Conservation (phyloP, 192 early-diverging fungal species). For the Coemansia sp. region DNA sequence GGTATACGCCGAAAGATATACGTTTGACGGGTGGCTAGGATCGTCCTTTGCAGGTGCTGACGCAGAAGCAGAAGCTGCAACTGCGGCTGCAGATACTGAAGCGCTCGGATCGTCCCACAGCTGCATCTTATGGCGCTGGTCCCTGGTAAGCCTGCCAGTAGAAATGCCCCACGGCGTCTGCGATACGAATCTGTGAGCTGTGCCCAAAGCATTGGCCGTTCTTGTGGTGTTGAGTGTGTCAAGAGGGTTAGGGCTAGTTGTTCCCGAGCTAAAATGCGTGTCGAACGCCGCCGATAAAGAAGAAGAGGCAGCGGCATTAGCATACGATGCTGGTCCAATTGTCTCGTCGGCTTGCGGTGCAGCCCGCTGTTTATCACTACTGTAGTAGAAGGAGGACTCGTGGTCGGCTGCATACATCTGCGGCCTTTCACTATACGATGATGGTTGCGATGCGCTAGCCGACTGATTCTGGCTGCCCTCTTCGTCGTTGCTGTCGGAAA, state of each 20-base stretch:
- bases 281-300: background rate
- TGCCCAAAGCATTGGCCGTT: slow-evolving; percentile 29
- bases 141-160: slow-evolving; percentile 43
- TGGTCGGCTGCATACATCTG: background rate
- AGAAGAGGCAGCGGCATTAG: background rate
- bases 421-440: background rate
- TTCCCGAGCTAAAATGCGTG: slow-evolving; percentile 33
- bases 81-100: background rate
- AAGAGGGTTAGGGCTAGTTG: slow-evolving; percentile 24
- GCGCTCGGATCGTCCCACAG: slow-evolving; percentile 46
- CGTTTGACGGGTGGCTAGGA: background rate
- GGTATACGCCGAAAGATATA: background rate
- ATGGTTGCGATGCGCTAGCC: background rate
- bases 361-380: background rate
- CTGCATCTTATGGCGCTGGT: slow-evolving; percentile 41
- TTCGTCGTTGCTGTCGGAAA: slow-evolving; percentile 46
- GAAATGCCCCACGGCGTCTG: slow-evolving; percentile 53
- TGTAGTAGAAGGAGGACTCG: background rate
- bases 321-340: background rate
- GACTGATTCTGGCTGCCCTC: background rate
- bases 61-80: background rate
- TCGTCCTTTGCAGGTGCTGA: background rate
- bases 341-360: background rate
- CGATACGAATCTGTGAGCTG: slow-evolving; percentile 49
- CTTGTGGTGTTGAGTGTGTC: slow-evolving; percentile 12